Evolutionary conservation across 805 yeast species (phyloP).

Genomic region (Suhomyces kilbournensis): DNA sequence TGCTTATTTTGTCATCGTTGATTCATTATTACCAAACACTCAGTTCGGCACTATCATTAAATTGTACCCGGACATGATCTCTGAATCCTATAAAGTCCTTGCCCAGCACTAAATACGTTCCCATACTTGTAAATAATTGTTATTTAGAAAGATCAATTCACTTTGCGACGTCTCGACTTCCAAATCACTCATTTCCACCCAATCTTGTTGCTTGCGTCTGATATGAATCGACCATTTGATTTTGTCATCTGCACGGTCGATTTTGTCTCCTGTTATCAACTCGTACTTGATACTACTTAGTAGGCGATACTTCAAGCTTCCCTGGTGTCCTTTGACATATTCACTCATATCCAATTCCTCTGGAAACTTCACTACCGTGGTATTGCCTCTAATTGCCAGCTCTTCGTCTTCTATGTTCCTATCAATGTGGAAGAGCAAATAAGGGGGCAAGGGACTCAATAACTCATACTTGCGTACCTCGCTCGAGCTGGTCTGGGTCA

Average conservation of each 20-base stretch:
- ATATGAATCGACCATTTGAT: conserved; percentile 51
- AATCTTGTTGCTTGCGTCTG: conserved; percentile 31
- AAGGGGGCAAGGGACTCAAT: conserved; percentile 46
- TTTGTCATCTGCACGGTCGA: conserved; percentile 19
- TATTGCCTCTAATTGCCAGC: conserved; percentile 20
- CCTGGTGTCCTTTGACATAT: conserved; percentile 17
- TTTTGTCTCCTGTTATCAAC: conserved; percentile 10
- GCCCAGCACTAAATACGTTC: conserved; percentile 22
- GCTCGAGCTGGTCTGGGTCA: conserved; percentile 29
- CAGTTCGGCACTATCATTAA: conserved; percentile 13
- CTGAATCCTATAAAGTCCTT: conserved; percentile 6
- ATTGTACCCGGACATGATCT: conserved; percentile 4
- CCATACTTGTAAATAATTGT: conserved; percentile 71
- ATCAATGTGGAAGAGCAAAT: conserved; percentile 54
- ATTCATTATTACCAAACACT: conserved; percentile 17
- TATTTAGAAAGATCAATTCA: conserved; percentile 60
- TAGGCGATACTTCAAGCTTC: conserved; percentile 34
- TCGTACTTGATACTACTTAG: conserved; percentile 18
- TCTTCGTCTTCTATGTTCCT: conserved; percentile 29
- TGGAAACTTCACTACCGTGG: conserved; percentile 63
- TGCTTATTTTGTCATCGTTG: conserved; percentile 15
- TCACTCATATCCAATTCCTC: conserved; percentile 37
- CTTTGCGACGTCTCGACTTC: conserved; percentile 44
- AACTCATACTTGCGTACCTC: conserved; percentile 39
- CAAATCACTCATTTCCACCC: conserved; percentile 61